Evolutionary conservation across 208 protist genomes (phyloP), one percentile per base, ranked within the genome.

Genomic region (Acanthamoeba castellanii): DNA sequence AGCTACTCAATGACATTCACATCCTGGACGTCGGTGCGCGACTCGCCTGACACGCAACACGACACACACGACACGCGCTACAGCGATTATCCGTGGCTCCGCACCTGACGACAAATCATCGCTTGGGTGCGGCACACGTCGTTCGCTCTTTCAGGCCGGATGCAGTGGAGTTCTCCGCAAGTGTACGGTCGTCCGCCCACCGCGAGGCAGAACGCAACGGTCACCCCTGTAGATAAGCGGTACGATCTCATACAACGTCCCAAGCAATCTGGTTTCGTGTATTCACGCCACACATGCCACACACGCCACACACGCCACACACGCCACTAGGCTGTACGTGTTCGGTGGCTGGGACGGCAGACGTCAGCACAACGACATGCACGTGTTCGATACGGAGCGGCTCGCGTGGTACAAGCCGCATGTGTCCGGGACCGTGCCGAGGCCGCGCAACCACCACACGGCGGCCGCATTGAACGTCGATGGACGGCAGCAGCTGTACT

Each of bases 221-320:
- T 94, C 34, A 94, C 90, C 52, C 32, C 70, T 85, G 90, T 84
- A 68, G 90, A 84, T 68, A 94, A 94, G 68, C 85, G 78, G 78
- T 87, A 61, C 50, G 78, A 0, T 11, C 1, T 42, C 0, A 11
- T 61, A 82, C n/a, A 70, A 18, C 22, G 64, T 13, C 2, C 8
- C 27, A 20, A 72, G 14, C 20, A 13, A 3, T 0, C 9, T 30
- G 20, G 20, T 72, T 72, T 27, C 5, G 5, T n/a, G 25, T 66
- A 27, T 16, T 27, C n/a, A 70, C 20, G n/a, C 8, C 8, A 82
- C 25, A 30, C 37, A 42, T 5, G 57, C 6, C 18, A 64, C 57
- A 64, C 57, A 16, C 20, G n/a, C n/a, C 22, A 30, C 11, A 25
- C 5, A 64, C 57, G 18, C 20, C 13, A 27, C 18, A 64, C 57